A percentile compares a stretch with the other conserved stretches of the same genome.
These are phyloP conservation scores for Aureobasidium sp. DNA, from an alignment of 2,329 filamentous ascomycete species.

Conservation along the genomic window DNA sequence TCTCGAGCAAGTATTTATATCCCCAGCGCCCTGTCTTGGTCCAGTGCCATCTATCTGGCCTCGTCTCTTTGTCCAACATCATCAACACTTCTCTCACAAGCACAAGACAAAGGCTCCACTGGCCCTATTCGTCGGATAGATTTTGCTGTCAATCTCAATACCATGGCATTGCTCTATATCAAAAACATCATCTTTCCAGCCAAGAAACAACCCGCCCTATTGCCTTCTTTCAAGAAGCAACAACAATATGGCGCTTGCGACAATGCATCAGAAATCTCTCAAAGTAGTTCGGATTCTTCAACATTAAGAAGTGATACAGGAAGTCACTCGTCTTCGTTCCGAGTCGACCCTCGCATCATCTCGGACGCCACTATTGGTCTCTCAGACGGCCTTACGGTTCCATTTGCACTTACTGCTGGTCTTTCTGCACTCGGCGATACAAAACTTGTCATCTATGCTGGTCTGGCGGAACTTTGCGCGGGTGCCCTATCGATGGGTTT, in stretches of 20 bases:
- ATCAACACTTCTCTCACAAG: not conserved
- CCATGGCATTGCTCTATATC: conserved; percentile 7
- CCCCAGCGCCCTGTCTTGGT: not conserved
- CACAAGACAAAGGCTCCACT: not conserved
- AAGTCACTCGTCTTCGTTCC: not conserved
- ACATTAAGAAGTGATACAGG: not conserved
- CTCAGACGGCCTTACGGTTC: conserved; percentile 37
- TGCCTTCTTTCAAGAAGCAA: conserved; percentile 9
- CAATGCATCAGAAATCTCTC: not conserved
- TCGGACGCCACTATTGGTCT: conserved; percentile 39
- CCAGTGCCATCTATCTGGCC: not conserved
- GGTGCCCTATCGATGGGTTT: conserved; percentile 38
- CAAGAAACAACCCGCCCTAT: not conserved
- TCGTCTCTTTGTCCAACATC: not conserved
- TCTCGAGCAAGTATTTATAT: not conserved
- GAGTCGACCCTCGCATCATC: conserved; percentile 35
- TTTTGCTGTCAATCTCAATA: not conserved
- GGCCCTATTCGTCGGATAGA: not conserved
- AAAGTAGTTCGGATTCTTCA: not conserved
- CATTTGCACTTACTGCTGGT: conserved; percentile 36
- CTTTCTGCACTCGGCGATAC: conserved; percentile 34
- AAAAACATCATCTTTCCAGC: conserved; percentile 5
- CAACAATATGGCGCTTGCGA: conserved; percentile 9
- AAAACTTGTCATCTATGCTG: conserved; percentile 34
- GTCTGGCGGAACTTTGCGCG: conserved; percentile 36